A percentile compares a stretch with the other conserved stretches of the same genome.
phyloP scores from a whole-genome alignment of 305 asterid species.

The Solanum hybrid region DNA sequence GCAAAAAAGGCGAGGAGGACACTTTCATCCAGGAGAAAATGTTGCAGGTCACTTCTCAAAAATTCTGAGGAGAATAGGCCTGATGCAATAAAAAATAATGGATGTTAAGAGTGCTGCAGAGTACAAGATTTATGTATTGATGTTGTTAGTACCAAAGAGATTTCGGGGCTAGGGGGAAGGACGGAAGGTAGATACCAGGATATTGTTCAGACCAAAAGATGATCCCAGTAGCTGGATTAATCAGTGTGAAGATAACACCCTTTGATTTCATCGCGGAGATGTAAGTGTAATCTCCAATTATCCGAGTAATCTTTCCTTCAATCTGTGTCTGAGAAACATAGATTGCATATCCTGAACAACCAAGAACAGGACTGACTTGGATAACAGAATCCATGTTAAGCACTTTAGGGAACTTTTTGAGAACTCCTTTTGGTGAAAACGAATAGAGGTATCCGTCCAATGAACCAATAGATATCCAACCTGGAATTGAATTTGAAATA shows the following conservation, averaged over 20 bases:
- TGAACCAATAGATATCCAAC: constrained; percentile 91
- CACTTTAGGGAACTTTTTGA: constrained; percentile 44
- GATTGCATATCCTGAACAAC: constrained; percentile 75
- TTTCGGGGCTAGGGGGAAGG: background rate
- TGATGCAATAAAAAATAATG: constrained; percentile 12
- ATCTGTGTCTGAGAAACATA: constrained; percentile 57
- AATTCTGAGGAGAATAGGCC: constrained; percentile 49
- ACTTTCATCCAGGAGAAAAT: constrained; percentile 60
- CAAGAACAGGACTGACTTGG: constrained; percentile 71
- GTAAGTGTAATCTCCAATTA: constrained; percentile 42
- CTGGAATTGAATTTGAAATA: constrained; percentile 21
- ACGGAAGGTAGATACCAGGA: constrained; percentile 41
- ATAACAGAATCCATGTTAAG: constrained; percentile 40
- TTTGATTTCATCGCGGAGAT: constrained; percentile 71
- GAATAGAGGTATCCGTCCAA: constrained; percentile 83
- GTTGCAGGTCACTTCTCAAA: constrained; percentile 53
- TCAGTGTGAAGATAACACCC: constrained; percentile 38
- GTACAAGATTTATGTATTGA: background rate
- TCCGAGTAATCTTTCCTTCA: constrained; percentile 49
- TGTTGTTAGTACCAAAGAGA: background rate
- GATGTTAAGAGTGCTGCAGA: background rate
- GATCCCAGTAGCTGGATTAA: constrained; percentile 59
- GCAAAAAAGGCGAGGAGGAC: constrained; percentile 52
- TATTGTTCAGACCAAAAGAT: constrained; percentile 48
- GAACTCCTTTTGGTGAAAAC: constrained; percentile 62